Percentiles rank a stretch among this genome's conserved stretches.
Evolutionary conservation across 345 rosid species (phyloP).

Genomic region (Lumnitzera racemosa): DNA sequence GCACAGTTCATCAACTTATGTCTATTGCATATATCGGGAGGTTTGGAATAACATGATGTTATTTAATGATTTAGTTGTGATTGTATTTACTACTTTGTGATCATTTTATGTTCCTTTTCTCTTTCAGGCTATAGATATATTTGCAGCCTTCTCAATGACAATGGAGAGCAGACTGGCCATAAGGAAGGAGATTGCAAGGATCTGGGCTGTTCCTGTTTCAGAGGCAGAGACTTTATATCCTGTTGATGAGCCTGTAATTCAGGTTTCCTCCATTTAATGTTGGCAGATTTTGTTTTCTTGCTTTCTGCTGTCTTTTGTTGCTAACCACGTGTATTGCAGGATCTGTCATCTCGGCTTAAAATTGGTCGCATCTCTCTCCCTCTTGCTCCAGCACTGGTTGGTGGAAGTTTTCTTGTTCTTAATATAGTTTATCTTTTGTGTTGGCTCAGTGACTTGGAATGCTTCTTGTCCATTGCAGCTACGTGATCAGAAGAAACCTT

Average conservation of each 20-base stretch:
- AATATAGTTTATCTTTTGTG: constrained; percentile 12
- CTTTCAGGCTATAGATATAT: constrained; percentile 69
- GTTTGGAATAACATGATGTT: constrained; percentile 20
- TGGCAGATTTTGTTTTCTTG: constrained; percentile 6
- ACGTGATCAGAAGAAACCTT: constrained; percentile 35
- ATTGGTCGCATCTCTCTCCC: constrained; percentile 73
- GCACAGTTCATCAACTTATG: constrained; percentile 35
- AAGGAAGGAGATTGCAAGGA: constrained; percentile 49
- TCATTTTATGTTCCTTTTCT: constrained; percentile 12
- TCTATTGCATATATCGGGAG: constrained; percentile 66
- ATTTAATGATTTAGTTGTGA: neutral
- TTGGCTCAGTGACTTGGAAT: constrained; percentile 8
- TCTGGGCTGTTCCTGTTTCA: constrained; percentile 53
- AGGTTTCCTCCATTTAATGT: constrained; percentile 40
- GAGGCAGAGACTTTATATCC: constrained; percentile 35
- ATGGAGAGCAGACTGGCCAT: constrained; percentile 36
- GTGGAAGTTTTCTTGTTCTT: constrained; percentile 12
- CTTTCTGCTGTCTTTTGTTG: constrained; percentile 18
- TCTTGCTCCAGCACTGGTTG: constrained; percentile 37
- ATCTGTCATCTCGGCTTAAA: constrained; percentile 33
- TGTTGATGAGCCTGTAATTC: constrained; percentile 55
- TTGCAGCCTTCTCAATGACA: constrained; percentile 53
- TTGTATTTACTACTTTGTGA: constrained; percentile 1
- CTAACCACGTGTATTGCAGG: constrained; percentile 38
- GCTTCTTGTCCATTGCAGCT: constrained; percentile 33